Base-by-base conservation (phyloP, 1,284 basidiomycete species). In the Coniferiporia weirii region DNA sequence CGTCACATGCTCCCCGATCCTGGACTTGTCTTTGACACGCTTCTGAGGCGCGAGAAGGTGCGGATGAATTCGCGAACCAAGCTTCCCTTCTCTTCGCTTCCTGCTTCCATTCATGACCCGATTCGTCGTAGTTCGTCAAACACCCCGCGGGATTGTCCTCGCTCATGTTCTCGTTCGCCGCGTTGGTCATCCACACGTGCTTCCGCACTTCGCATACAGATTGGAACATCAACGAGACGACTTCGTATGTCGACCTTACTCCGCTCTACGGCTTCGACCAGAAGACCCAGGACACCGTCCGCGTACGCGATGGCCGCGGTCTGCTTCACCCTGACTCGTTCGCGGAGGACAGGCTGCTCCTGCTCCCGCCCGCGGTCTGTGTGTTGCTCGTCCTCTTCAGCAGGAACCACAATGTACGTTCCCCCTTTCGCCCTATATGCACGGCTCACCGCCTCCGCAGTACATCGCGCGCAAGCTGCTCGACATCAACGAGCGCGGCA, bases 151-250 rank as follows among this genome's bases (percentile, higher is more conserved):
- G 91, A 0, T 74, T 92, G 44, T 91, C 88, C 1, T 81, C 83
- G 52, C 66, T 90, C 68, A 90, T 92, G 84, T 93, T 93, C 68
- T 75, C 84, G 4, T 92, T 91, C 64, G 91, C 91, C 8, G 84
- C 89, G 1, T 78, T 91, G 13, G 89, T 93, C 49, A 91, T 92
- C 61, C 91, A 92, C 67, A 83, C 76, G 83, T 82, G 89, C 51
- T 91, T 89, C 78, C 86, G 87, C 48, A 89, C 86, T 0, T 83
- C 82, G 5, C 86, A 89, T 69, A 69, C 68, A 1, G 74, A 89
- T 58, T 76, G 79, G 32, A 80, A 77, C 65, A 86, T 91, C 68
- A 95, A 95, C 72, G 81, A 92, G 67, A 93, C 93, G 6, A 91
- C 89, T 0, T 89, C 89, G 10, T 95, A 95, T 67, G 85, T 94